Evolutionary conservation across 331 rosid species (phyloP).

Genomic region (Dryas integrifolia): DNA sequence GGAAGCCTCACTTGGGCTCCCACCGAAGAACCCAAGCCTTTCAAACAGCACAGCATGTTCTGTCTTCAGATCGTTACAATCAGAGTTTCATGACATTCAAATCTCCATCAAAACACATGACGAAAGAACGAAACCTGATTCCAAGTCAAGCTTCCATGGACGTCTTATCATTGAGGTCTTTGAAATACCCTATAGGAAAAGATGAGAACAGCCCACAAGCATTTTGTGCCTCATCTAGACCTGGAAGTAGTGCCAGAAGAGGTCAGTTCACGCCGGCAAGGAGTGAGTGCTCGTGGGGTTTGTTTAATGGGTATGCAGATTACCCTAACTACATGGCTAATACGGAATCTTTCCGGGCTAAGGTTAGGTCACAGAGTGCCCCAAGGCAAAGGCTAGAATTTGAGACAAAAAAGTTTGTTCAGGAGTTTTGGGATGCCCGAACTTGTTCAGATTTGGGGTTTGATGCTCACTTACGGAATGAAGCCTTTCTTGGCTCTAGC

Average conservation of each 20-base stretch:
- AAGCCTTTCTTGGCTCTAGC: slow-evolving; percentile 34
- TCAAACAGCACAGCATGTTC: slow-evolving; percentile 34
- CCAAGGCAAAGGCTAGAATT: slow-evolving; percentile 84
- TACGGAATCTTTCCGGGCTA: slow-evolving; percentile 81
- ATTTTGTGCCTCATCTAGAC: slow-evolving; percentile 57
- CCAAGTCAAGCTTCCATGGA: slow-evolving; percentile 43
- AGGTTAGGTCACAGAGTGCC: slow-evolving; percentile 90
- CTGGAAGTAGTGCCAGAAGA: slow-evolving; percentile 54
- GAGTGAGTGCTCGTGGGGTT: slow-evolving; percentile 75
- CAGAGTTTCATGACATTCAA: slow-evolving; percentile 36
- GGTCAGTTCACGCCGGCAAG: slow-evolving; percentile 67
- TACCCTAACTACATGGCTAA: slow-evolving; percentile 87
- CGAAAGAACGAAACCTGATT: slow-evolving; percentile 35
- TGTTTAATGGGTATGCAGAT: slow-evolving; percentile 49
- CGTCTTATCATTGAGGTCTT: slow-evolving; percentile 29
- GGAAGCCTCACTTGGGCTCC: slow-evolving; percentile 73
- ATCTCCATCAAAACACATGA: slow-evolving; percentile 53
- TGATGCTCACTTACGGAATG: slow-evolving; percentile 38
- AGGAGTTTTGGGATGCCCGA: slow-evolving; percentile 53
- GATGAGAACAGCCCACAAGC: slow-evolving; percentile 71
- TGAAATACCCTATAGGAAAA: slow-evolving; percentile 43
- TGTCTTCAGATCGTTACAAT: slow-evolving; percentile 38
- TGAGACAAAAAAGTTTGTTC: slow-evolving; percentile 47
- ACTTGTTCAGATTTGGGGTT: slow-evolving; percentile 40
- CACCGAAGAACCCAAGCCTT: slow-evolving; percentile 41